Evolutionary conservation across 805 yeast genomes (phyloP).

Genomic region (Suhomyces kilbournensis): DNA sequence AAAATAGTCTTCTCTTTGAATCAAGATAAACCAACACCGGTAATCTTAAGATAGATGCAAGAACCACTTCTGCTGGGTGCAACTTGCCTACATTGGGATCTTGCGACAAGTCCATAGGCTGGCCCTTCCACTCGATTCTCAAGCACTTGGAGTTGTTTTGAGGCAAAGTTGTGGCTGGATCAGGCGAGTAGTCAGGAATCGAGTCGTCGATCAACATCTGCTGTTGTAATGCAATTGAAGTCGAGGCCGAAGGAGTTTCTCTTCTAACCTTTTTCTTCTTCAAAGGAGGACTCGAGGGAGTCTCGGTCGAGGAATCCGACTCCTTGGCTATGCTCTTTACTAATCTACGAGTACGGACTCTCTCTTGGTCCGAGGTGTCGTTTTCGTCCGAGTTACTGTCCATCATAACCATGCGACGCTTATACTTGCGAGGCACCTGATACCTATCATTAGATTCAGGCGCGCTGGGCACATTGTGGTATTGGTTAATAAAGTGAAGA

Average conservation of each 20-base stretch:
- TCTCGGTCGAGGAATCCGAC: constrained; percentile 16
- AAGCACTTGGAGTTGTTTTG: constrained; percentile 61
- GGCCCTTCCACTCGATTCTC: constrained; percentile 97
- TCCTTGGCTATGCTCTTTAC: constrained; percentile 33
- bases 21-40: constrained; percentile 82
- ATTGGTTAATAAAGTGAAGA: constrained; percentile 51
- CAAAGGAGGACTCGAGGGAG: constrained; percentile 29
- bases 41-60: constrained; percentile 85
- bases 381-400: constrained; percentile 3
- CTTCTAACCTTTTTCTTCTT: constrained; percentile 42
- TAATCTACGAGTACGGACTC: constrained; percentile 60
- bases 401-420: constrained; percentile 10
- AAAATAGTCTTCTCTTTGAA: constrained; percentile 69
- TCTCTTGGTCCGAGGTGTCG: constrained; percentile 39
- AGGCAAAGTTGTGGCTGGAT: constrained; percentile 57
- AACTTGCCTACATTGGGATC: constrained; percentile 73
- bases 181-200: constrained; percentile 83
- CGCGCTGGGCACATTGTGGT: constrained; percentile 28
- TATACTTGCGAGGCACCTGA: constrained; percentile 8
- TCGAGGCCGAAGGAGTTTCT: constrained; percentile 26
- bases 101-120: constrained; percentile 81
- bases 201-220: constrained; percentile 62
- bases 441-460: constrained; percentile 6
- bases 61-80: constrained; percentile 86
- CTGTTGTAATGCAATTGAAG: constrained; percentile 34